Percentiles rank a stretch among this genome's conserved stretches.
These are phyloP conservation scores for Aristolochia fimbriata DNA, from an alignment of 164 flowering plant genomes.

Conservation along the genomic window DNA sequence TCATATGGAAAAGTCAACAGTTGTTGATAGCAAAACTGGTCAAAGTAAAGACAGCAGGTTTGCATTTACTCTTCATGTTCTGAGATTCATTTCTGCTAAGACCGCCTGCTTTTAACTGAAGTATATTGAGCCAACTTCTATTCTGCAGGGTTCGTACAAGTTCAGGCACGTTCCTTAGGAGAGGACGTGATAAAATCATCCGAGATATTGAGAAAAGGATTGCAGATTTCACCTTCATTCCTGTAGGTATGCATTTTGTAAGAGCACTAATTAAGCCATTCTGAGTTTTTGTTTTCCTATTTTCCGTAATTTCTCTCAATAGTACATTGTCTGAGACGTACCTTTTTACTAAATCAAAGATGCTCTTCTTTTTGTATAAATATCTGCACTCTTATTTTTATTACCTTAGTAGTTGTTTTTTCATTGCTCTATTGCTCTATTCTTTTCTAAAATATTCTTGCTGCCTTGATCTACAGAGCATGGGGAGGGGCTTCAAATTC, in stretches of 20 bases:
- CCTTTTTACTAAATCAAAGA: neutral
- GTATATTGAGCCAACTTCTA: slow-evolving; percentile 5
- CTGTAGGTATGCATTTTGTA: slow-evolving; percentile 51
- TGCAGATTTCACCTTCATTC: slow-evolving; percentile 83
- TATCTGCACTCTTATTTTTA: no score
- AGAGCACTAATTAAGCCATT: neutral
- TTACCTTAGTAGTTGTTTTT: neutral
- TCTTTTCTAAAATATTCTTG: neutral
- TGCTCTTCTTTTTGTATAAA: neutral
- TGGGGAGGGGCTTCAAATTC: slow-evolving; percentile 95
- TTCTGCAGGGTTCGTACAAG: slow-evolving; percentile 78
- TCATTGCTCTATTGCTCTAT: neutral
- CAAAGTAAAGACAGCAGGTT: slow-evolving; percentile 90
- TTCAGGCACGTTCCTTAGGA: slow-evolving; percentile 70
- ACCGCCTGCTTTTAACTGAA: no score
- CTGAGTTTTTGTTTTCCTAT: neutral
- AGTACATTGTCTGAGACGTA: no score
- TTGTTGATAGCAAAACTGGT: slow-evolving; percentile 79
- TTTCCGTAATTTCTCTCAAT: neutral
- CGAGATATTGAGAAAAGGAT: slow-evolving; percentile 73
- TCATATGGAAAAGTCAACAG: slow-evolving; percentile 76
- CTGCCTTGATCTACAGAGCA: slow-evolving; percentile 47
- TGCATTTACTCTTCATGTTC: slow-evolving; percentile 1
- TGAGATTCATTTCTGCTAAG: no score
- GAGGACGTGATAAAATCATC: slow-evolving; percentile 67